These are phyloP conservation scores for Spinacia oleracea DNA, from an alignment of 179 eudicot species.

Conservation along the genomic window DNA sequence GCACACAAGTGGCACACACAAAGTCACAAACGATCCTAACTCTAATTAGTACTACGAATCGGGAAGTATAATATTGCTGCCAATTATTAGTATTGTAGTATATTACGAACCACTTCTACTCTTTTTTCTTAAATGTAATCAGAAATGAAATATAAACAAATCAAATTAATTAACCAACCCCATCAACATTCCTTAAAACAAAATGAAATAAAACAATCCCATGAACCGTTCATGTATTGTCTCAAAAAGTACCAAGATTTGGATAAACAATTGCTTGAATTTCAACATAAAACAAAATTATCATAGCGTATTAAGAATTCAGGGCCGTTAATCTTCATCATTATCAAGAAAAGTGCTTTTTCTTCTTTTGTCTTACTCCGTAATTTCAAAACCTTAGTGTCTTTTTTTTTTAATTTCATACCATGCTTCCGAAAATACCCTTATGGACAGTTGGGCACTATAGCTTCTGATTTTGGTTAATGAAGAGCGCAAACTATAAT, in stretches of 20 bases:
- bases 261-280: background rate
- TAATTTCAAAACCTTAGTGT: background rate
- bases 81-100: too few species aligned
- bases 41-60: too few species aligned
- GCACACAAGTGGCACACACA: too few species aligned
- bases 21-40: too few species aligned
- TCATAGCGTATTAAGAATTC: background rate
- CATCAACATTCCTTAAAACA: too few species aligned
- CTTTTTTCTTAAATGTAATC: too few species aligned
- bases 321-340: conserved; percentile 11
- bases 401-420: background rate
- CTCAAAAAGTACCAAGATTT: background rate
- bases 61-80: too few species aligned
- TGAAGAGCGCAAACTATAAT: background rate
- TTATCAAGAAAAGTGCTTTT: conserved; percentile 9
- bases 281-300: background rate
- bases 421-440: background rate
- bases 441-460: background rate
- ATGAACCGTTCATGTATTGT: background rate
- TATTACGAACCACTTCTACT: too few species aligned
- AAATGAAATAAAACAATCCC: background rate
- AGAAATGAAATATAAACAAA: too few species aligned
- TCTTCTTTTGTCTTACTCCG: background rate
- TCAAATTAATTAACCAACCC: too few species aligned
- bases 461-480: conserved; percentile 15